These are phyloP conservation scores for Hansfordia pulvinata DNA, from an alignment of 2,329 filamentous ascomycete genomes.

Conservation along the genomic window DNA sequence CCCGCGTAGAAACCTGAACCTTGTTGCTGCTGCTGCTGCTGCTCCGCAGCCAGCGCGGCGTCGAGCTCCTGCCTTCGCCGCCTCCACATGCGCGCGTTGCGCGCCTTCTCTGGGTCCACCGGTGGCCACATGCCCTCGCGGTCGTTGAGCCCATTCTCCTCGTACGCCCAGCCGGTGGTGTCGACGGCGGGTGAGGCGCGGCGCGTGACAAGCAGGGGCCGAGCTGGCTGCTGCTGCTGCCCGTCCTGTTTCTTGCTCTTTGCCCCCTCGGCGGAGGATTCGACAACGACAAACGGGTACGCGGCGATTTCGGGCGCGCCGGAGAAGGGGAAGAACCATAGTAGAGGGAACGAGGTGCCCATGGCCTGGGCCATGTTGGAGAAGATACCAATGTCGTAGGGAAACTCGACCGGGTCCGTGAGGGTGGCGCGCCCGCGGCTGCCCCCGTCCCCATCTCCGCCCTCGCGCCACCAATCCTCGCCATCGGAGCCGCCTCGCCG, in stretches of 20 bases:
- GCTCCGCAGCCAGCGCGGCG: slow-evolving; percentile 22
- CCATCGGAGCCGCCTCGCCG: slow-evolving; percentile 25
- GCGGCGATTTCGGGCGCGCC: slow-evolving; percentile 28
- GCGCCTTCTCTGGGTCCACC: slow-evolving; percentile 45
- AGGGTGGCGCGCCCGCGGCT: slow-evolving; percentile 27
- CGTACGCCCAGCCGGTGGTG: slow-evolving; percentile 42
- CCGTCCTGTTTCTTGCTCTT: slow-evolving; percentile 3
- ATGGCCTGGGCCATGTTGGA: slow-evolving; percentile 63
- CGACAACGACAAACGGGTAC: too few relatives aligned
- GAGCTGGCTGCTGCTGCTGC: slow-evolving; percentile 11
- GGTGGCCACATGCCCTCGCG: slow-evolving; percentile 48
- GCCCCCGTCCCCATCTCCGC: slow-evolving; percentile 9
- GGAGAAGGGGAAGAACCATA: slow-evolving; percentile 59
- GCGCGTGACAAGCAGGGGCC: too few relatives aligned
- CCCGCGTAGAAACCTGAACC: too few relatives aligned
- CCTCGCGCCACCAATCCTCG: slow-evolving; percentile 21
- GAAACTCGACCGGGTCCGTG: slow-evolving; percentile 56
- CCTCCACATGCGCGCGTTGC: slow-evolving; percentile 22
- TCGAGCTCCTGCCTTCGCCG: slow-evolving; percentile 17
- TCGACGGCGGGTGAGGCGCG: too few relatives aligned
- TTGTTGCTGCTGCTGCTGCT: slow-evolving; percentile 29
- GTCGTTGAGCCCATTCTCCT: slow-evolving; percentile 68
- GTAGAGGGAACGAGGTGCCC: slow-evolving; percentile 50
- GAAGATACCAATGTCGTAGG: slow-evolving; percentile 68
- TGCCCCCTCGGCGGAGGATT: background rate